Evolutionary conservation across 768 basidiomycete species (phyloP).

Genomic region (Agaricus bisporus): DNA sequence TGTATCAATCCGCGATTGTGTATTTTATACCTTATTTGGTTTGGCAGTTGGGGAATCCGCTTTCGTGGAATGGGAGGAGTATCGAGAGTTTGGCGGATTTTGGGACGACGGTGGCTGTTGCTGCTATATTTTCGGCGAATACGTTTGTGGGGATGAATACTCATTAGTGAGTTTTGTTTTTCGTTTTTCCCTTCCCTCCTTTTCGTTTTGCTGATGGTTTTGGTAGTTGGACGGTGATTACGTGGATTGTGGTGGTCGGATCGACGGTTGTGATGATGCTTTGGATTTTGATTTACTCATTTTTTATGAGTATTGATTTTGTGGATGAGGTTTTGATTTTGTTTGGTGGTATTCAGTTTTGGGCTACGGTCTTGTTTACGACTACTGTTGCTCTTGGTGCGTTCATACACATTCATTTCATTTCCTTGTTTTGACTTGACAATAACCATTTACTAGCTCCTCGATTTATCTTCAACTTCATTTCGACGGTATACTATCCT

Average conservation of each 20-base stretch:
- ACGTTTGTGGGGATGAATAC: slow-evolving; percentile 87
- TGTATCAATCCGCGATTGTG: slow-evolving; percentile 86
- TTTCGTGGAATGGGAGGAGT: slow-evolving; percentile 73
- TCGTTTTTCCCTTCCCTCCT: not conserved
- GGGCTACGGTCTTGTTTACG: slow-evolving; percentile 71
- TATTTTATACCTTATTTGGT: slow-evolving; percentile 82
- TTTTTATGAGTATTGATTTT: slow-evolving; percentile 68
- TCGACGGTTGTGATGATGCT: slow-evolving; percentile 76
- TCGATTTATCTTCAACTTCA: slow-evolving; percentile 72
- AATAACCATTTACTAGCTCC: slow-evolving; percentile 47
- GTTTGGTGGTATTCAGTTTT: slow-evolving; percentile 77
- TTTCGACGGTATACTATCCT: slow-evolving; percentile 66
- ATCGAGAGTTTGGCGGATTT: slow-evolving; percentile 82
- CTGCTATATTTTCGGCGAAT: slow-evolving; percentile 86
- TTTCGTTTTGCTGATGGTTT: slow-evolving; percentile 7
- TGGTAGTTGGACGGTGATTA: slow-evolving; percentile 73
- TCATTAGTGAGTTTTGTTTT: slow-evolving; percentile 62
- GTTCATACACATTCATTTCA: slow-evolving; percentile 15
- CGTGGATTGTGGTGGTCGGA: slow-evolving; percentile 76
- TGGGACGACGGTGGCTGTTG: slow-evolving; percentile 85
- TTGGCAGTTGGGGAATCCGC: slow-evolving; percentile 58
- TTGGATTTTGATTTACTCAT: slow-evolving; percentile 90
- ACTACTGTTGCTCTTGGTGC: slow-evolving; percentile 67
- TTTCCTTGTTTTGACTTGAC: not conserved
- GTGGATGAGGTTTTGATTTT: slow-evolving; percentile 66